phyloP scores from a whole-genome alignment of 148 eudicot species.

The Fagopyrum homotropicum region DNA sequence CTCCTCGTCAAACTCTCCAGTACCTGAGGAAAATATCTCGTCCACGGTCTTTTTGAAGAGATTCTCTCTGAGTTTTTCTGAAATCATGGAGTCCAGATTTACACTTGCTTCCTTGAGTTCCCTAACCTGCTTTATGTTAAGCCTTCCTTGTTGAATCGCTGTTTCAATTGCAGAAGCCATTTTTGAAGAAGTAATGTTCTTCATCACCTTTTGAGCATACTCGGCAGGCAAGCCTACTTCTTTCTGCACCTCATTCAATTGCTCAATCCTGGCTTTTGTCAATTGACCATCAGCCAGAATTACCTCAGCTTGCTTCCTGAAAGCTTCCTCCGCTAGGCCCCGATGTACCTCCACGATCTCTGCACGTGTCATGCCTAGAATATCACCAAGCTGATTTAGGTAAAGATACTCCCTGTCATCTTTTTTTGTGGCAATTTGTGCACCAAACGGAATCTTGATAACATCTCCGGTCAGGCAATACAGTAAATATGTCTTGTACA shows the following conservation, averaged over 20 bases:
- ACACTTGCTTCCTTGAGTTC: conserved; percentile 73
- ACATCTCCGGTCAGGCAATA: conserved; percentile 76
- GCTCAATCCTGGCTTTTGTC: conserved; percentile 67
- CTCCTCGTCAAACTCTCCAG: conserved; percentile 88
- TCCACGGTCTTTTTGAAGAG: conserved; percentile 74
- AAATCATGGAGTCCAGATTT: conserved; percentile 58
- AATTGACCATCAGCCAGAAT: conserved; percentile 86
- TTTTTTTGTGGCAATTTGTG: conserved; percentile 51
- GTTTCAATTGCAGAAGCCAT: conserved; percentile 75
- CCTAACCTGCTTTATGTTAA: conserved; percentile 68
- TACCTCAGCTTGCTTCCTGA: conserved; percentile 81
- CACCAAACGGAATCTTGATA: conserved; percentile 58
- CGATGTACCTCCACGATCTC: conserved; percentile 74
- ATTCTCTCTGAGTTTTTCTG: conserved; percentile 61
- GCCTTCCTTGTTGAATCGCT: conserved; percentile 77
- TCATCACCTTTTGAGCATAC: conserved; percentile 80
- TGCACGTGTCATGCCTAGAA: conserved; percentile 59
- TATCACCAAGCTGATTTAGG: conserved; percentile 70
- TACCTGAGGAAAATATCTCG: conserved; percentile 81
- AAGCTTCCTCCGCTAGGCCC: conserved; percentile 77
- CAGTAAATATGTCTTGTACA: conserved; percentile 72
- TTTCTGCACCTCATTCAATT: conserved; percentile 69
- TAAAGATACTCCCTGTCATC: conserved; percentile 63
- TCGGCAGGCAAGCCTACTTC: conserved; percentile 77
- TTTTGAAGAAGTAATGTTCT: conserved; percentile 68